Conservation (phyloP, 116 monocot genomes). For the Papilionanthe hybrid region DNA sequence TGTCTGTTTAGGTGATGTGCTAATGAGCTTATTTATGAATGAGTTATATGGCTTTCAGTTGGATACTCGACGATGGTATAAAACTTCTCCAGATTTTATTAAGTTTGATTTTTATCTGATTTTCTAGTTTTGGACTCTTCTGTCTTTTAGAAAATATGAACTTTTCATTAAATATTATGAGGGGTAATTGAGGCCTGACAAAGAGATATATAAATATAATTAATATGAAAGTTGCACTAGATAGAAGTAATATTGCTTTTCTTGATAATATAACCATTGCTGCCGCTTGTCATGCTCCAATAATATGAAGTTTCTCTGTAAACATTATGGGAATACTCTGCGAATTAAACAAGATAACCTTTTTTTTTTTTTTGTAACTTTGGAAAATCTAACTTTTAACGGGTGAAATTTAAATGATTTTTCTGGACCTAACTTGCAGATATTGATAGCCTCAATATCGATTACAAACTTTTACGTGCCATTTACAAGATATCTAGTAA, state of each 20-base stretch:
- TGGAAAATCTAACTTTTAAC: not conserved
- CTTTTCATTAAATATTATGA: not conserved
- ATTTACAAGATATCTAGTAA: not conserved
- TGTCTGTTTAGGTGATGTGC: constrained; percentile 65
- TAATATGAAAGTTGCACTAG: not conserved
- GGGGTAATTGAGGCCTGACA: not conserved
- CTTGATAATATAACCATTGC: not conserved
- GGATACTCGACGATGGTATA: constrained; percentile 84
- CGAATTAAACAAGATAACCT: not conserved
- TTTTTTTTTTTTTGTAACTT: not conserved
- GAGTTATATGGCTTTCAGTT: constrained; percentile 98
- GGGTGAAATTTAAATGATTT: not conserved
- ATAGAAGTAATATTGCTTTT: not conserved
- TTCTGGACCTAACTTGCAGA: not conserved
- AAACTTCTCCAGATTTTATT: not conserved
- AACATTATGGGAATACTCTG: not conserved
- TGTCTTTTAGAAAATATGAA: not conserved
- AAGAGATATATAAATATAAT: not conserved
- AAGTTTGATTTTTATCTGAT: not conserved
- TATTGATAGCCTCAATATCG: not conserved
- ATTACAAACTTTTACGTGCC: not conserved
- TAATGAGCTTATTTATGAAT: constrained; percentile 96
- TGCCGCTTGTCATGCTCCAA: not conserved
- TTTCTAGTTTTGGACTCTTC: not conserved
- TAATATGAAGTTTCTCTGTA: not conserved